Percentiles rank a stretch among this genome's conserved stretches.
Evolutionary conservation across 495 filamentous ascomycete species (phyloP).

Genomic region (Lepidopterella palustris): DNA sequence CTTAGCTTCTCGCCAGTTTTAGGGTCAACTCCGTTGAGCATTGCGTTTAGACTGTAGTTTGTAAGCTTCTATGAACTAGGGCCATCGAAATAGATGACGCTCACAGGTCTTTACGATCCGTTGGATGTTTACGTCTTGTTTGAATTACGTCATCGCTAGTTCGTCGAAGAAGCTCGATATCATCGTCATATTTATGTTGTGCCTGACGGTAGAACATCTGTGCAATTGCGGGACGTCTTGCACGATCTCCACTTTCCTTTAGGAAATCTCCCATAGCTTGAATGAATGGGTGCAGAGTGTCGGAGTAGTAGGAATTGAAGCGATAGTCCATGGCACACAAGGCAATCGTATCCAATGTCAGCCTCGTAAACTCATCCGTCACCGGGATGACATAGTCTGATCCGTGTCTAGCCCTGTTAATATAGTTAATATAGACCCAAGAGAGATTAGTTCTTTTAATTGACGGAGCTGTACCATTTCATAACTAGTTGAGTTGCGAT

Average conservation of each 20-base stretch:
- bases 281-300: constrained; percentile 23
- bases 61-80: not conserved
- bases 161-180: constrained; percentile 30
- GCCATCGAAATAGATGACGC: not conserved
- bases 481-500: constrained; percentile 17
- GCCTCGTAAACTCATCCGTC: constrained; percentile 31
- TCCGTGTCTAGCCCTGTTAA: constrained; percentile 24
- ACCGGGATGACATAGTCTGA: constrained; percentile 26
- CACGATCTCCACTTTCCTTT: constrained; percentile 17
- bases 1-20: constrained; percentile 29
- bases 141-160: constrained; percentile 26
- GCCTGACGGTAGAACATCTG: constrained; percentile 25
- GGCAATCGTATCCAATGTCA: constrained; percentile 32
- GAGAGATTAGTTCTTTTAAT: not conserved
- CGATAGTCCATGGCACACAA: constrained; percentile 33
- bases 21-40: constrained; percentile 29
- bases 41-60: constrained; percentile 27
- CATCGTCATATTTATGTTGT: constrained; percentile 19
- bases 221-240: constrained; percentile 13
- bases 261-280: constrained; percentile 30
- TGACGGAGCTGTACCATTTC: constrained; percentile 1
- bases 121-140: constrained; percentile 21
- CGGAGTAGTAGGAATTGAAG: constrained; percentile 34
- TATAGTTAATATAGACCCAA: not conserved
- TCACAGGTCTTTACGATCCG: constrained; percentile 29